Base-by-base conservation (phyloP, 73 alveolate genomes). In the Paramecium sonneborni region DNA sequence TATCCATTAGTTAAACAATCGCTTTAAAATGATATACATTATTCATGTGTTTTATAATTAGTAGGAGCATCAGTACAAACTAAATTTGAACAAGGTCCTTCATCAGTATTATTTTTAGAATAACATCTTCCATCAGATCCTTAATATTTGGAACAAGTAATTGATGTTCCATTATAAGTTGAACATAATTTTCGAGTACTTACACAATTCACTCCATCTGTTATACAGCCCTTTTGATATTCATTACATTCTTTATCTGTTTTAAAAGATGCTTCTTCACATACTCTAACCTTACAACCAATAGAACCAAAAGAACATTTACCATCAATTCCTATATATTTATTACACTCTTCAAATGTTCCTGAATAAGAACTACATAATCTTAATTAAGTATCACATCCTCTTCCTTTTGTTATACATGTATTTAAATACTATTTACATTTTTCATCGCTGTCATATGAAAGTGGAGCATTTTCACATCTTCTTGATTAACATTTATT, bases 91-190 rank as follows among this genome's bases (percentile, higher is more conserved):
- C 90, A 79, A 12, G 48, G 52, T 56, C 32, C 20, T 0, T 21
- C 41, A 3, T 18, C 90, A 43, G 56, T 9, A 43, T n/a, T 23
- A 14, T n/a, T 41, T 11, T 20, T 72, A 10, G 74, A 57, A 24
- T 38, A 20, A 24, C 90, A 79, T 30, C 55, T 41, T 32, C 90
- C 90, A 79, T 79, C 90, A 12, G 76, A 30, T 21, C 90, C 90
- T 46, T 24, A 9, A 21, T 79, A 79, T 44, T 30, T 43, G 15
- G 30, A 41, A 44, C 90, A 79, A 5, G 69, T 38, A 6, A 56
- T n/a, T 41, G 69, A 0, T 11, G 76, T 79, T 6, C 90, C 90
- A 46, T 32, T 79, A 46, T 79, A 79, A 3, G 46, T 38, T 41
- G 69, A 26, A 46, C 90, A 79, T 24, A 39, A 46, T 44, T 23